phyloP scores from a whole-genome alignment of 73 alveolate genomes.

The Paramecium sexaurelia region DNA sequence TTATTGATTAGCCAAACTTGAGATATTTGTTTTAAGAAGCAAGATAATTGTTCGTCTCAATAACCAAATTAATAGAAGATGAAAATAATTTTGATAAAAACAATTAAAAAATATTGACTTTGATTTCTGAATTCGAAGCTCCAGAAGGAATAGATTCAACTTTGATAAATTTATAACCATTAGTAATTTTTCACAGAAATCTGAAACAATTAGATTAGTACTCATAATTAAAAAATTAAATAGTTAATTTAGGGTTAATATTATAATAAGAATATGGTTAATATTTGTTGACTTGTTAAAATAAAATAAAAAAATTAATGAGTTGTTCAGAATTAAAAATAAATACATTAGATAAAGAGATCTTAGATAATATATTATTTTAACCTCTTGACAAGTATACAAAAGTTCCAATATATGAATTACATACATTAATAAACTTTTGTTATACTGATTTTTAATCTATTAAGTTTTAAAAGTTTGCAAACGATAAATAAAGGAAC shows the following conservation, averaged over 20 bases:
- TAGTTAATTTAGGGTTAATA: neutral
- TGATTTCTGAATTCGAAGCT: neutral
- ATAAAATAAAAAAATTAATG: neutral
- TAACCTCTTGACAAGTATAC: neutral
- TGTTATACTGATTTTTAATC: neutral
- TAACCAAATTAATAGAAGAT: neutral
- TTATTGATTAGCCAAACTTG: neutral
- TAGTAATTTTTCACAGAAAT: neutral
- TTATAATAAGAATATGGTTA: neutral
- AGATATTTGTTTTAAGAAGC: neutral
- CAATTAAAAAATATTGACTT: neutral
- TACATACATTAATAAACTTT: neutral
- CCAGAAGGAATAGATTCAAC: neutral
- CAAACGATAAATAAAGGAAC: neutral
- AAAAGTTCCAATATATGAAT: neutral
- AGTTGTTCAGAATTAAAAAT: neutral
- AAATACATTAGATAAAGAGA: neutral
- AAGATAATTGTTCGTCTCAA: neutral
- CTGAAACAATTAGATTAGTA: neutral
- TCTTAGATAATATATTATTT: neutral
- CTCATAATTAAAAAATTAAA: neutral
- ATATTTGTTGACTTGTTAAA: neutral
- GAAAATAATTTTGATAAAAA: neutral
- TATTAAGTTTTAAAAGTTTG: neutral
- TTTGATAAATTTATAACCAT: neutral